Evolutionary conservation across 2,329 filamentous ascomycete species (phyloP), one percentile per base, ranked within the genome.

Genomic region (Calonectria fujianensis): DNA sequence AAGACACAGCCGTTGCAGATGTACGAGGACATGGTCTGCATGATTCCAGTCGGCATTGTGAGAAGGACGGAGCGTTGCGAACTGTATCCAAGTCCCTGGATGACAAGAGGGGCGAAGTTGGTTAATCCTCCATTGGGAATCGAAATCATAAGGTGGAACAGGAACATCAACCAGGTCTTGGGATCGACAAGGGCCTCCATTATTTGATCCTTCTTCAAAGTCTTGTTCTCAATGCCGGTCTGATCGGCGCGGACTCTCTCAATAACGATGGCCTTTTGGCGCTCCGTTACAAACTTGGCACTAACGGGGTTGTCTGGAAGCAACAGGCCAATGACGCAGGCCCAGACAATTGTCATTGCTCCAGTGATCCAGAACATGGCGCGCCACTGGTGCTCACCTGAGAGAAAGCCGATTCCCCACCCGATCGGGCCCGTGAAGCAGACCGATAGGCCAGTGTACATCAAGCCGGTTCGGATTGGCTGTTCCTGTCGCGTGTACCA

Each of bases 151-250:
- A 91, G 76, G 20, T 87, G 85, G 24, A 91, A 85, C 4, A 91
- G 75, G 74, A 91, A 90, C 16, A 92, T 82, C 29, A 92, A 86
- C 90, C 90, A 92, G 0, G 90, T 90, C 83, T 92, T 91, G 0
- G 90, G 88, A 76, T 92, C 91, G 6, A 80, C 74, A 0, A 87
- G 75, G 0, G 86, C 86, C 77, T 90, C 88, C 10, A 83, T 82
- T 51, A 89, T 85, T 75, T 90, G 88, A 70, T 71, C 72, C n/a
- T 39, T 59, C 63, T 88, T 88, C 35, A 89, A 77, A 78, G 86
- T 81, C 78, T 90, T 89, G 76, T 90, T 90, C 80, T 90, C 88
- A 27, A 77, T 65, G 27, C 89, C 89, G 0, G 88, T 90, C 78
- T 90, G 89, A 70, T 90, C 88, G 14, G 85, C 85, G 13, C 87